Evolutionary conservation across 1,284 basidiomycete species (phyloP), one percentile per base, ranked within the genome.

Genomic region (Trametes polyzona): DNA sequence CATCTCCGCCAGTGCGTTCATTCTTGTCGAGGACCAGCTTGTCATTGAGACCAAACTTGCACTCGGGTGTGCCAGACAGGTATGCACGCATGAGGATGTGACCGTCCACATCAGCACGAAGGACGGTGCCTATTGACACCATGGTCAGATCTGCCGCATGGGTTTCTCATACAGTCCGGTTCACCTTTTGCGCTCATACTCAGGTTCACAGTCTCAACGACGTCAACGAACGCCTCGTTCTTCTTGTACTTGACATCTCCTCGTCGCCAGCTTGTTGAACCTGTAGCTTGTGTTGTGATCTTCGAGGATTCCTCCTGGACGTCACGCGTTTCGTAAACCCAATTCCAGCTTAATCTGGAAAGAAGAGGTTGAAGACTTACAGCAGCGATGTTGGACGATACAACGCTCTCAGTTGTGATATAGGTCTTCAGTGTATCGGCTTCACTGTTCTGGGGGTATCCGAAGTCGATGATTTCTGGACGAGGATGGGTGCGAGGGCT

Each of bases 401-500:
- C 91, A 52, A 99, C 88, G 61, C 95, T 95, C 75, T 99, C 96
- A 0, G 96, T 98, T 16, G 96, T 98, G 62, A 99, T 98, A 73
- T 98, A 98, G 67, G 93, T 92, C 77, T 99, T 99, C 42, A 99
- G 80, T 4, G 96, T 97, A 73, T 98, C 96, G 43, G 92, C 95
- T 74, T 99, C 96, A 63, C 95, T 96, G 73, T 98, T 99, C 73
- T 99, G 97, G n/a, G 96, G 96, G 76, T 96, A 99, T 37, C 97
- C 96, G 76, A 98, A 99, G 76, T 99, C 96, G 69, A 94, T 88
- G 71, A 98, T 97, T 76, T 99, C 96, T 97, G 72, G 21, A 14
- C 17, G 17, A 33, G 11, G 33, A 11, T 42, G 35, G 24, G 39
- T 21, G 19, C n/a, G 26, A 35, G 52, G 30, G 24, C 24, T 17